Evolutionary conservation across 2,329 filamentous ascomycete species (phyloP).

Genomic region (Epicoccum nigrum): DNA sequence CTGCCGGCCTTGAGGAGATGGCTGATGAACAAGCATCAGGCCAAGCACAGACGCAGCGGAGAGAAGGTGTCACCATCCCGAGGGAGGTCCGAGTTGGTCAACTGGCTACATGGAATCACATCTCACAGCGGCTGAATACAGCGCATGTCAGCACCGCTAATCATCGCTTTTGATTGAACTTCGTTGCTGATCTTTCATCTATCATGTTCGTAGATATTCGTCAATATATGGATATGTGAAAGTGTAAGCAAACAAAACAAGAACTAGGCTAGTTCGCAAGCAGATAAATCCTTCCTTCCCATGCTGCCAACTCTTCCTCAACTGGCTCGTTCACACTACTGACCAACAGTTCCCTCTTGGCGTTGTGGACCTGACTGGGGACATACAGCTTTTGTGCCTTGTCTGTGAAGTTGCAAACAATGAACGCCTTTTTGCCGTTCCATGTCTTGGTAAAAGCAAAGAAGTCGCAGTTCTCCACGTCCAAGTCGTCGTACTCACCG

Average conservation of each 20-base stretch:
- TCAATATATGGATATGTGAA: background rate
- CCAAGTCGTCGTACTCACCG: slow-evolving; percentile 62
- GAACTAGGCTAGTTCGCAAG: slow-evolving; percentile 11
- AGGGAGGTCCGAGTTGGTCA: slow-evolving; percentile 26
- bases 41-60: slow-evolving; percentile 10
- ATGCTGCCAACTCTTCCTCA: slow-evolving; percentile 32
- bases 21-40: slow-evolving; percentile 18
- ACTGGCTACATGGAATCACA: slow-evolving; percentile 42
- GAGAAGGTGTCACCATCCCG: slow-evolving; percentile 15
- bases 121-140: slow-evolving; percentile 40
- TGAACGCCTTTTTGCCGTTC: slow-evolving; percentile 36
- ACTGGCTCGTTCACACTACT: slow-evolving; percentile 24
- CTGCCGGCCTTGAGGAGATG: slow-evolving; percentile 30
- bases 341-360: slow-evolving; percentile 38
- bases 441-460: slow-evolving; percentile 57
- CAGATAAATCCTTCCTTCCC: slow-evolving; percentile 41
- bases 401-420: slow-evolving; percentile 46
- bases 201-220: background rate
- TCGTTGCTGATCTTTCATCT: background rate
- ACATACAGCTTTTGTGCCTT: slow-evolving; percentile 40
- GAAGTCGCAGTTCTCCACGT: slow-evolving; percentile 60
- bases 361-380: slow-evolving; percentile 36
- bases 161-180: background rate
- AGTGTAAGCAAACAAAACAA: background rate
- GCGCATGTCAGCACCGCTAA: slow-evolving; percentile 20